These are phyloP conservation scores for Austroboletus eburneus DNA, from an alignment of 768 basidiomycete genomes.

Conservation along the genomic window DNA sequence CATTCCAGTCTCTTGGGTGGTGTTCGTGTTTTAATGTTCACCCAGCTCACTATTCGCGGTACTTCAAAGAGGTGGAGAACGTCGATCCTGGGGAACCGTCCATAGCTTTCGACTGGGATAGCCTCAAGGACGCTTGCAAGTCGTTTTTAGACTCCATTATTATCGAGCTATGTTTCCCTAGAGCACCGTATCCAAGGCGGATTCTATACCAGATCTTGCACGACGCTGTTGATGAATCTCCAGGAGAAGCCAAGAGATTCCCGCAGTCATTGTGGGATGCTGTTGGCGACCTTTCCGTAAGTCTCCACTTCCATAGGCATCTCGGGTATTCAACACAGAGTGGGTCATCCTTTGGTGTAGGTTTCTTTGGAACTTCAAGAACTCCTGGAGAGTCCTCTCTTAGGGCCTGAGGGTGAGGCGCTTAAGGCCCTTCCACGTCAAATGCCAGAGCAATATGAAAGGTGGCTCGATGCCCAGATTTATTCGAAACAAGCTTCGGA, in stretches of 20 bases:
- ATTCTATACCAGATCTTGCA: slow-evolving; percentile 64
- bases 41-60: slow-evolving; percentile 66
- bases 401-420: slow-evolving; percentile 48
- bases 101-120: slow-evolving; percentile 62
- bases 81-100: slow-evolving; percentile 43
- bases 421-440: slow-evolving; percentile 48
- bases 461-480: slow-evolving; percentile 67
- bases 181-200: slow-evolving; percentile 59
- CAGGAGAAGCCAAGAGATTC: slow-evolving; percentile 69
- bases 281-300: slow-evolving; percentile 75
- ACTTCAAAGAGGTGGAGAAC: slow-evolving; percentile 52
- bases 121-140: slow-evolving; percentile 57
- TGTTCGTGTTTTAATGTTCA: slow-evolving; percentile 3
- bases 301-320: slow-evolving; percentile 42
- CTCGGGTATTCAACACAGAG: neutral
- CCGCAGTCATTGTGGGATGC: slow-evolving; percentile 80
- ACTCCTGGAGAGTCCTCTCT: slow-evolving; percentile 57
- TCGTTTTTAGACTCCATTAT: slow-evolving; percentile 84
- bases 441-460: slow-evolving; percentile 58
- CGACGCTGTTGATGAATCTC: slow-evolving; percentile 70
- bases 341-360: slow-evolving; percentile 32
- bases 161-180: slow-evolving; percentile 76
- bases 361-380: slow-evolving; percentile 62
- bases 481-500: slow-evolving; percentile 56
- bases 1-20: slow-evolving; percentile 1